Evolutionary conservation across 805 yeast genomes (phyloP).

Genomic region (Kazachstania bromeliacearum): DNA sequence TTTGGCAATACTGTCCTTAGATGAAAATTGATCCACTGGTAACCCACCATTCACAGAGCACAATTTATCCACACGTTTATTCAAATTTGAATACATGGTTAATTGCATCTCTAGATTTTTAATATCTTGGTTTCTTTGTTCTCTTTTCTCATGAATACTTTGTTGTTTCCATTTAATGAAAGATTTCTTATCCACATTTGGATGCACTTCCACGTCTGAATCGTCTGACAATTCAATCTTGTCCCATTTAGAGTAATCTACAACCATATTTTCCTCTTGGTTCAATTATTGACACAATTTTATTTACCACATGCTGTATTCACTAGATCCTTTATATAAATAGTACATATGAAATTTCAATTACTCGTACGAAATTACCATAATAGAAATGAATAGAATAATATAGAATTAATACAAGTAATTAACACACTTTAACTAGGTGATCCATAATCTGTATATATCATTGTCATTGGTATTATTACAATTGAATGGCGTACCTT

Average conservation of each 20-base stretch:
- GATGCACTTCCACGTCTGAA: slow-evolving; percentile 95
- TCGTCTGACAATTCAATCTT: slow-evolving; percentile 92
- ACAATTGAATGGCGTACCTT: too few relatives aligned
- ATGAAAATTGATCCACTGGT: slow-evolving; percentile 31
- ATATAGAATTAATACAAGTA: too few relatives aligned
- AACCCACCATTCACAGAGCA: slow-evolving; percentile 32
- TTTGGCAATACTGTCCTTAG: slow-evolving; percentile 28
- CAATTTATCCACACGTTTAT: slow-evolving; percentile 61
- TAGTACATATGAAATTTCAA: too few relatives aligned
- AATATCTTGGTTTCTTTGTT: slow-evolving; percentile 69
- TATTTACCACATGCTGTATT: too few relatives aligned
- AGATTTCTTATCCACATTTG: slow-evolving; percentile 89
- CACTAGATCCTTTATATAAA: too few relatives aligned
- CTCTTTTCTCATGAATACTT: slow-evolving; percentile 89
- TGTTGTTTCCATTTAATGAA: slow-evolving; percentile 95
- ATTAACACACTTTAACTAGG: too few relatives aligned
- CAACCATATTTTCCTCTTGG: slow-evolving; percentile 46
- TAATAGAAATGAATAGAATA: too few relatives aligned
- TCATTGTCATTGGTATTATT: too few relatives aligned
- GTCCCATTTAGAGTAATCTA: slow-evolving; percentile 98
- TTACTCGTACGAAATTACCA: too few relatives aligned
- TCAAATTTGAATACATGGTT: slow-evolving; percentile 70
- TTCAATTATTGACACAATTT: not conserved
- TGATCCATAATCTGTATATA: too few relatives aligned
- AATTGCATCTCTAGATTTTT: slow-evolving; percentile 64